Conservation (phyloP, 208 protist genomes). For the Leishmania major region DNA sequence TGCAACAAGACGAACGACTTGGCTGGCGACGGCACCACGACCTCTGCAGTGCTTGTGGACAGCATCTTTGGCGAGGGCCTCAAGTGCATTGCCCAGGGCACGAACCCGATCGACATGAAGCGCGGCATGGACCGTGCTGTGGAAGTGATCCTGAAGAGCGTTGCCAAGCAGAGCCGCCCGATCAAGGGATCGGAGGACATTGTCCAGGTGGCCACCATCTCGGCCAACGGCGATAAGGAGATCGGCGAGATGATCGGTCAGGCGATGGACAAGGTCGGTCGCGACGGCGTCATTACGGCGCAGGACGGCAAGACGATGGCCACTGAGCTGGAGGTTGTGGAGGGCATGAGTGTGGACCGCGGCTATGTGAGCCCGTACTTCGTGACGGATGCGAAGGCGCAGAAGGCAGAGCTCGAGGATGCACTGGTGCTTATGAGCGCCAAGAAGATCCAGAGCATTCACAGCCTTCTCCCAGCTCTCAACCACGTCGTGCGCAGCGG, state of each 20-base stretch:
- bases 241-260: constrained; percentile 98
- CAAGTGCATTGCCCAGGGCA: constrained; percentile 97
- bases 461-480: constrained; percentile 92
- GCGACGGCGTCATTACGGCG: constrained; percentile 99
- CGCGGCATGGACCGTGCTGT: constrained; percentile 94
- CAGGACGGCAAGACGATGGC: constrained; percentile 98
- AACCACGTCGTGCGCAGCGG: constrained; percentile 76
- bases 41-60: constrained; percentile 98
- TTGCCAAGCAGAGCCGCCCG: constrained; percentile 79
- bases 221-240: constrained; percentile 98
- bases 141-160: constrained; percentile 14
- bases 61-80: constrained; percentile 98
- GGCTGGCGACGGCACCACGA: constrained; percentile 99
- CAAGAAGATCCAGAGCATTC: constrained; percentile 42
- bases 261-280: constrained; percentile 99
- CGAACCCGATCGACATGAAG: constrained; percentile 99
- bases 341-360: constrained; percentile 98
- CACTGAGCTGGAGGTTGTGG: constrained; percentile 98
- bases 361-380: constrained; percentile 99
- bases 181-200: constrained; percentile 97
- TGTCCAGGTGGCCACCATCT: constrained; percentile 98
- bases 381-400: constrained; percentile 97
- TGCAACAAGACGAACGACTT: constrained; percentile 98
- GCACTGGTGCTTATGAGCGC: constrained; percentile 12
- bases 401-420: constrained; percentile 96